A percentile compares a stretch with the other conserved stretches of the same genome.
These are phyloP conservation scores for Lycium barbarum DNA, from an alignment of 257 asterid genomes.

Conservation along the genomic window DNA sequence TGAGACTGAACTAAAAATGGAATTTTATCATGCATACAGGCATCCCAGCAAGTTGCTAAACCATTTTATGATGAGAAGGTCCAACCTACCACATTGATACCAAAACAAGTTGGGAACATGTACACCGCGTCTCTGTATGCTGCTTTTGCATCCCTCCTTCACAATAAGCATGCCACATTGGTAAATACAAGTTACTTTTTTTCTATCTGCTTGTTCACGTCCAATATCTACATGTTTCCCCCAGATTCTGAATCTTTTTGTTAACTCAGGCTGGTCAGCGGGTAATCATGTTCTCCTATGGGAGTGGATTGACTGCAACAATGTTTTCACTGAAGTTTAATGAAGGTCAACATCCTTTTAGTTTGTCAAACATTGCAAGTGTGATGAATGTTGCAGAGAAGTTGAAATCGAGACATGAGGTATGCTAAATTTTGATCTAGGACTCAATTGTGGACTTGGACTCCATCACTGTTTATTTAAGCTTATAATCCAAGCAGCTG, in stretches of 20 bases:
- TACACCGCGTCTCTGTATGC: constrained; percentile 98
- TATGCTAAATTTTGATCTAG: constrained; percentile 39
- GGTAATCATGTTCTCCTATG: constrained; percentile 89
- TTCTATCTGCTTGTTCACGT: neutral
- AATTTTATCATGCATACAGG: constrained; percentile 48
- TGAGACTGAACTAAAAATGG: constrained; percentile 32
- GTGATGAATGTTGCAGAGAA: constrained; percentile 79
- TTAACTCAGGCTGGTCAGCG: constrained; percentile 77
- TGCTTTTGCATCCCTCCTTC: constrained; percentile 92
- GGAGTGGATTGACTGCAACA: constrained; percentile 88
- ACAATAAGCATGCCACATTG: constrained; percentile 72
- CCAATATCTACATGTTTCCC: neutral
- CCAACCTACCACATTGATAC: constrained; percentile 86
- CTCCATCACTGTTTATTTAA: neutral
- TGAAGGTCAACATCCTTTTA: constrained; percentile 83
- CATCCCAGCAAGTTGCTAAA: constrained; percentile 91
- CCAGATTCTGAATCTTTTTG: constrained; percentile 4
- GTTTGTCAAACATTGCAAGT: constrained; percentile 77
- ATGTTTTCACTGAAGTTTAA: constrained; percentile 85
- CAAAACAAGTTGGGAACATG: constrained; percentile 99
- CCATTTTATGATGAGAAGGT: constrained; percentile 81
- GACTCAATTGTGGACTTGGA: neutral
- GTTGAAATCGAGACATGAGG: constrained; percentile 90
- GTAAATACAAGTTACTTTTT: constrained; percentile 50
- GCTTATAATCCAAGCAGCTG: neutral